Evolutionary conservation across 441 rosid genomes (phyloP), one percentile per base, ranked within the genome.

Genomic region (Biscutella laevigata): DNA sequence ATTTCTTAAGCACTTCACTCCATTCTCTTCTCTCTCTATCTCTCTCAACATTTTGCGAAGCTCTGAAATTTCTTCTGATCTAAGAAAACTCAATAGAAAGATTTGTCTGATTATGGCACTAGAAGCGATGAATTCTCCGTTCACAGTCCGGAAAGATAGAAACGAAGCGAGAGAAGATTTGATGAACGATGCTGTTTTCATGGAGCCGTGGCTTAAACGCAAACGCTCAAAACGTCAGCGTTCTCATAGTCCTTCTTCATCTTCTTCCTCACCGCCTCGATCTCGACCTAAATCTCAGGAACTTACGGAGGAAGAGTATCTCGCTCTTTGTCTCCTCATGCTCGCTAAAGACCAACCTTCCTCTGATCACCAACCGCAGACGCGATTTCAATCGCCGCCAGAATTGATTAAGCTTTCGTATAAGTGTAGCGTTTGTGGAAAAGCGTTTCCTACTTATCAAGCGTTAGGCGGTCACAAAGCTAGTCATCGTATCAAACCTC

Each of bases 401-500:
- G 78, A 74, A 3, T 54, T 68, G 0, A 27, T 61, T 4, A 49
- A 40, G 26, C 47, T 59, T 30, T 32, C 66, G 16, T 71, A 82
- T 77, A 76, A 70, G 85, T 92, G 98, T 41, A 53, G 74, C 12
- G 92, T 88, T 7, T 92, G 98, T 57, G 54, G 71, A 62, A 92
- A 79, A 75, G 84, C 75, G 27, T 88, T 92, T 56, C 52, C 79
- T 50, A 86, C 98, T 0, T 86, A 88, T 62, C 96, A 92, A 38
- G 98, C 98, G 2, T 69, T 92, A 13, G 98, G 98, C 10, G 98
- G 98, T 1, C 98, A 92, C 72, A 92, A 92, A 71, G 96, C 96
- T 2, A 88, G 98, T 50, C 97, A 92, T 75, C 74, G 83, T 16
- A 70, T 70, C 53, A 77, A 74, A 34, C 27, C 74, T 30, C 30